Evolutionary conservation across 192 early-diverging fungal genomes (phyloP), one percentile per base, ranked within the genome.

Genomic region (Spizellomyces punctatus): DNA sequence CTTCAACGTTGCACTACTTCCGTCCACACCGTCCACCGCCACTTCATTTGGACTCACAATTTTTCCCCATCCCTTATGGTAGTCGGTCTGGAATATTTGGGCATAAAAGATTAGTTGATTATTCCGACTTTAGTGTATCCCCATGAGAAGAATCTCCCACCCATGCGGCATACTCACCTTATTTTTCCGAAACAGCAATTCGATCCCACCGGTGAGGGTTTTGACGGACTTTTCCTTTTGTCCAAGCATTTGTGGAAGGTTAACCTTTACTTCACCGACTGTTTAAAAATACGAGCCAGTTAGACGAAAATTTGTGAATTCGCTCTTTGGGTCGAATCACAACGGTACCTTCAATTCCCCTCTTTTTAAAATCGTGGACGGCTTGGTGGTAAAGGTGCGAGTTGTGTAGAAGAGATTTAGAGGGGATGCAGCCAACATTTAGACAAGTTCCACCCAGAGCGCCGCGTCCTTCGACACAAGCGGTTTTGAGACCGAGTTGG

Each of bases 391-490:
- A 96, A 63, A 97, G 85, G 87, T 99, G 95, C 46, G 97, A 95
- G 89, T 99, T 98, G 90, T 99, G 89, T 73, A 99, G 88, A 78
- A 99, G 90, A 56, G 97, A 94, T 86, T 99, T 99, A 66, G 97
- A 99, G 50, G 97, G 97, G 81, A 99, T 99, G 86, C 96, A 99
- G 46, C 98, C 98, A 58, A 98, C 95, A 79, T 99, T 99, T 77
- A 99, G 85, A 81, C 98, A 99, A 45, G 98, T 99, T 56, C 98
- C 98, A 58, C 98, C 98, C 16, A 99, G 88, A 36, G 93, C 69
- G 27, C 95, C 96, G 69, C 96, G 94, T 81, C 92, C 94, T 86
- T 99, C 97, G 64, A 99, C 88, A 78, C 95, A 96, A 21, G 94
- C 97, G 36, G 93, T 94, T 94, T 98, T 99, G 52, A 96, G 88